These are phyloP conservation scores for Parasarocladium wereldwijsianum DNA, from an alignment of 2,329 filamentous ascomycete species.

Conservation along the genomic window DNA sequence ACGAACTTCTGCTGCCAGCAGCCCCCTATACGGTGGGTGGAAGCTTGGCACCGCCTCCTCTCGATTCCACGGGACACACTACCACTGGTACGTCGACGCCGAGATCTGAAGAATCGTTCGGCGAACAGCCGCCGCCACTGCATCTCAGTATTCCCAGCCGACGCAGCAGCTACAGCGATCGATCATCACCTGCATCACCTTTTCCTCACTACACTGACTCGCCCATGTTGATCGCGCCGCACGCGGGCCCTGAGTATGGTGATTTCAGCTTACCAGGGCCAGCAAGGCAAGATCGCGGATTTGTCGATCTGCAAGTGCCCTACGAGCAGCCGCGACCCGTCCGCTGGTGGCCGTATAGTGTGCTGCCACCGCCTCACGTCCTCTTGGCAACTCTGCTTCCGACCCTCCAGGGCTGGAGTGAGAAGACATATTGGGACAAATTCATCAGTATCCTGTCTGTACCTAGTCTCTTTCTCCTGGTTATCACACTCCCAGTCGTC, in stretches of 20 bases:
- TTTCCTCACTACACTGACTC: conserved; percentile 58
- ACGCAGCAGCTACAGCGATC: conserved; percentile 24
- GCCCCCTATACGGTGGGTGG: conserved; percentile 20
- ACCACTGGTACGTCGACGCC: conserved; percentile 1
- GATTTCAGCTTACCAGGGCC: conserved; percentile 38
- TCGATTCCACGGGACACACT: conserved; percentile 5
- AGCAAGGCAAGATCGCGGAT: conserved; percentile 29
- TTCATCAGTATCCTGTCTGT: conserved; percentile 68
- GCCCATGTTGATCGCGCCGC: conserved; percentile 27
- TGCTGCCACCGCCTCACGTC: conserved; percentile 58
- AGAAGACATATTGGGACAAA: conserved; percentile 76
- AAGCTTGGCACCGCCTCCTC: conserved; percentile 25
- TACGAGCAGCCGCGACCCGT: conserved; percentile 31
- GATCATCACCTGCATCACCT: conserved; percentile 39
- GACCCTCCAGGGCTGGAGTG: conserved; percentile 66
- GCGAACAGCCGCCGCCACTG: conserved; percentile 13
- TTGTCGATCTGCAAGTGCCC: conserved; percentile 25
- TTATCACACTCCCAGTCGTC: conserved; percentile 81
- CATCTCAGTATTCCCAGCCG: conserved; percentile 33
- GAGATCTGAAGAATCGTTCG: conserved; percentile 4
- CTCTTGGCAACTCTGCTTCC: conserved; percentile 70
- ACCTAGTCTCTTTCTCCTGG: conserved; percentile 81
- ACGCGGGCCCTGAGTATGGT: conserved; percentile 24
- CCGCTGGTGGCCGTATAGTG: conserved; percentile 67
- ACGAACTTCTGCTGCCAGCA: too few species aligned